phyloP scores from a whole-genome alignment of 2,329 filamentous ascomycete genomes.

The Aspergillus sp. region DNA sequence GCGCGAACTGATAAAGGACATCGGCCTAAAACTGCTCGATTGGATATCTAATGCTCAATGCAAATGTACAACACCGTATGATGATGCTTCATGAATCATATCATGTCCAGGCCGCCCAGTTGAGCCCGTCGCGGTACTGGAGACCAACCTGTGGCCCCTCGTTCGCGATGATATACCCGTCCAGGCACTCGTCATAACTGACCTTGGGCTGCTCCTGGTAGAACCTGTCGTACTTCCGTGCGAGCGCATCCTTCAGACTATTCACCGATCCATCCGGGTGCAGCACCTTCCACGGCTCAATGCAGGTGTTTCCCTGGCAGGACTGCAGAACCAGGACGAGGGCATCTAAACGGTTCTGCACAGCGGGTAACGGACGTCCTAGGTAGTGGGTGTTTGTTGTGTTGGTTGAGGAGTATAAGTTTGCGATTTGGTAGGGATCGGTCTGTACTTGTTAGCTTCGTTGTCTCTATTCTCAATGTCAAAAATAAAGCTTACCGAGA shows the following conservation, averaged over 20 bases:
- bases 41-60: not conserved
- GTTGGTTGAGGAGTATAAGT: slow-evolving; percentile 21
- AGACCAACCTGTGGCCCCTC: slow-evolving; percentile 31
- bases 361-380: slow-evolving; percentile 18
- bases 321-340: slow-evolving; percentile 39
- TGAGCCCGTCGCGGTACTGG: slow-evolving; percentile 16
- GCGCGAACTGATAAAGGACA: too few relatives aligned
- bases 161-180: slow-evolving; percentile 33
- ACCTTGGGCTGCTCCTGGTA: slow-evolving; percentile 32
- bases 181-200: slow-evolving; percentile 32
- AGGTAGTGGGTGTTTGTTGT: slow-evolving; percentile 15
- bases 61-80: not conserved
- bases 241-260: slow-evolving; percentile 32
- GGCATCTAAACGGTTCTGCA: slow-evolving; percentile 31
- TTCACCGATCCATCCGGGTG: slow-evolving; percentile 29
- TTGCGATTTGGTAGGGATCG: slow-evolving; percentile 37
- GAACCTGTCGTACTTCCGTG: slow-evolving; percentile 27
- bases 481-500: slow-evolving; percentile 22
- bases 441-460: slow-evolving; percentile 16
- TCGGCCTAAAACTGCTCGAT: not conserved
- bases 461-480: not conserved
- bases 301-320: slow-evolving; percentile 34
- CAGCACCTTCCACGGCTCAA: slow-evolving; percentile 34
- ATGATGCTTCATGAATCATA: not conserved
- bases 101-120: slow-evolving; percentile 15